phyloP scores from a whole-genome alignment of 2,329 filamentous ascomycete genomes.

The Metarhizium guizhouense region DNA sequence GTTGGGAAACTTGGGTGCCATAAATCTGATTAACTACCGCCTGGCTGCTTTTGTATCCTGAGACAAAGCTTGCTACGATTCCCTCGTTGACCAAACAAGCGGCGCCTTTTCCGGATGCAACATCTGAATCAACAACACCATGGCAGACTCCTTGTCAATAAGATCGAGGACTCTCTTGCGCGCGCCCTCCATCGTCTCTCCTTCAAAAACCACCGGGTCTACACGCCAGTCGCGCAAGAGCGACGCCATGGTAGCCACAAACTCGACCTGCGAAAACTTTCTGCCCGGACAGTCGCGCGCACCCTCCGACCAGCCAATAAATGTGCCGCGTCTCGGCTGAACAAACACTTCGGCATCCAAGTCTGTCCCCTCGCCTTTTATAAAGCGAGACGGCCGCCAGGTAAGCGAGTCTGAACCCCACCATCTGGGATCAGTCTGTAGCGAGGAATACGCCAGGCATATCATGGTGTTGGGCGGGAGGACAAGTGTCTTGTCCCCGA shows the following conservation, averaged over 20 bases:
- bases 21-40: too few relatives aligned
- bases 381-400: constrained; percentile 5
- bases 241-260: constrained; percentile 13
- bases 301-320: constrained; percentile 20
- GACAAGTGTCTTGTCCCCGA: constrained; percentile 2
- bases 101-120: constrained; percentile 16
- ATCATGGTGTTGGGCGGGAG: constrained; percentile 1
- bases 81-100: constrained; percentile 12
- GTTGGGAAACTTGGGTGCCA: too few relatives aligned
- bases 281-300: constrained; percentile 9
- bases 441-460: background rate
- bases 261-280: constrained; percentile 16
- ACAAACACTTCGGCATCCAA: constrained; percentile 16
- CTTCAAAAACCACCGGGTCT: background rate
- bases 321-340: constrained; percentile 2
- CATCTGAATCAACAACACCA: constrained; percentile 16
- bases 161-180: constrained; percentile 11
- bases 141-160: constrained; percentile 13
- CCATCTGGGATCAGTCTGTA: constrained; percentile 2
- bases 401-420: constrained; percentile 3
- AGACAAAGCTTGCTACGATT: too few relatives aligned
- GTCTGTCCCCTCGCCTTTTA: constrained; percentile 19
- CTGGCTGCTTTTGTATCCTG: too few relatives aligned
- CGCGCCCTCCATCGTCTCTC: constrained; percentile 1
- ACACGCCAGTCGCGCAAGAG: constrained; percentile 2